Percentiles rank a stretch among this genome's conserved stretches.
phyloP scores from a whole-genome alignment of 805 yeast species.

The Wickerhamiella bombiphila region DNA sequence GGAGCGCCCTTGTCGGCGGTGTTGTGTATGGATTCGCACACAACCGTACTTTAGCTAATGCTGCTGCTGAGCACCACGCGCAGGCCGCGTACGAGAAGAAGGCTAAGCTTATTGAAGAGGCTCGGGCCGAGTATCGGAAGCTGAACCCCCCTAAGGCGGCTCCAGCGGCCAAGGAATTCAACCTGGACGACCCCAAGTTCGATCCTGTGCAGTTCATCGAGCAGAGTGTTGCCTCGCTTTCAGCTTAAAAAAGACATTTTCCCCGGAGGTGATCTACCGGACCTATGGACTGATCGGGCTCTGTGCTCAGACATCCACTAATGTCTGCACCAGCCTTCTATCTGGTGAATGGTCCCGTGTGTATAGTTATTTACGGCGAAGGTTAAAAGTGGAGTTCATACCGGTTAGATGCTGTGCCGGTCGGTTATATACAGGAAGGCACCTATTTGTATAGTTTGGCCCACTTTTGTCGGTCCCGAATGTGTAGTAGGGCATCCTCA shows the following conservation, averaged over 20 bases:
- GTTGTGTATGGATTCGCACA: conserved; percentile 77
- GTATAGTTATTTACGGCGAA: too few relatives aligned
- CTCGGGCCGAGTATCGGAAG: conserved; percentile 77
- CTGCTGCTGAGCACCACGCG: conserved; percentile 45
- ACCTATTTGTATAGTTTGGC: conserved; percentile 2
- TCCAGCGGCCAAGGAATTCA: conserved; percentile 30
- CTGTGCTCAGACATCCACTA: too few relatives aligned
- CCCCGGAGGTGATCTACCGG: too few relatives aligned
- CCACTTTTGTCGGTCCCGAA: conserved; percentile 18
- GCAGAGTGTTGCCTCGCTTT: conserved; percentile 8
- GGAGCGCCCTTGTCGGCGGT: conserved; percentile 82
- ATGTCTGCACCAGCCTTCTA: too few relatives aligned
- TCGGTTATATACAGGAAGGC: too few relatives aligned
- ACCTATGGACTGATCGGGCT: too few relatives aligned
- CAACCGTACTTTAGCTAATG: conserved; percentile 50
- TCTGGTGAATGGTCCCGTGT: too few relatives aligned
- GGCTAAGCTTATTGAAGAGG: conserved; percentile 67
- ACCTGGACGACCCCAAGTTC: conserved; percentile 81
- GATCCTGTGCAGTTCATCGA: conserved; percentile 44
- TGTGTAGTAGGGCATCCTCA: conserved; percentile 17
- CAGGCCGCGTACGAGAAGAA: conserved; percentile 45
- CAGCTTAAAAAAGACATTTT: too few relatives aligned
- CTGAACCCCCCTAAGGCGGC: conserved; percentile 33
- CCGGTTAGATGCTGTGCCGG: too few relatives aligned
- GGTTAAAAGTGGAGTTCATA: too few relatives aligned